Evolutionary conservation across 2,329 filamentous ascomycete species (phyloP).

Genomic region (Thielaviopsis ethacetica): DNA sequence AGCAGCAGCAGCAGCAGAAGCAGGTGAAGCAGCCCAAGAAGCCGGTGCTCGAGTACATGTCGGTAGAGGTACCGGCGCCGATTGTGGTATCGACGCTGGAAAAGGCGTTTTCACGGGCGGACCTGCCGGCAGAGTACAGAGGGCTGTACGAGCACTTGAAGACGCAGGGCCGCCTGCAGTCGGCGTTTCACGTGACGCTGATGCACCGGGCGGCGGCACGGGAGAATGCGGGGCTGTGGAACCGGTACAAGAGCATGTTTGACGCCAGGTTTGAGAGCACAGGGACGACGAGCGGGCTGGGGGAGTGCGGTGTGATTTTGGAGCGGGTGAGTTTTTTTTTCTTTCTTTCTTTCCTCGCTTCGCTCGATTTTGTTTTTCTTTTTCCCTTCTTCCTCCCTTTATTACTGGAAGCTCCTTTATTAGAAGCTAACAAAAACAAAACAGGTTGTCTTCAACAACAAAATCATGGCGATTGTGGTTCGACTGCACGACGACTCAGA

Average conservation of each 20-base stretch:
- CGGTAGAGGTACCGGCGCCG: slow-evolving; percentile 28
- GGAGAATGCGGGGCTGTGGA: slow-evolving; percentile 56
- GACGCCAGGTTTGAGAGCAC: slow-evolving; percentile 22
- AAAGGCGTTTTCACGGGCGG: slow-evolving; percentile 44
- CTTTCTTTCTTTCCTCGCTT: background rate
- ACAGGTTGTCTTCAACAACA: slow-evolving; percentile 62
- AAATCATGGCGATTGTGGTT: slow-evolving; percentile 84
- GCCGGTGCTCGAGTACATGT: slow-evolving; percentile 40
- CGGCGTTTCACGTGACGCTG: slow-evolving; percentile 84
- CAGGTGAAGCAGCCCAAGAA: slow-evolving; percentile 23
- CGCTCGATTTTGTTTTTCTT: background rate
- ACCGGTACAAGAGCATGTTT: slow-evolving; percentile 49
- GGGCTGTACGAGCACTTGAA: slow-evolving; percentile 60
- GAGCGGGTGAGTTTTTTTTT: slow-evolving; percentile 32
- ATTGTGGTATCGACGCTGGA: slow-evolving; percentile 42
- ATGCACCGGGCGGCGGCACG: slow-evolving; percentile 58
- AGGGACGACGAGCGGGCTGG: slow-evolving; percentile 30
- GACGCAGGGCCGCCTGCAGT: slow-evolving; percentile 57
- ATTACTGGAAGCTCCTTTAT: no score
- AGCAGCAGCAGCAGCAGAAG: slow-evolving; percentile 18
- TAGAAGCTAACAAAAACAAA: slow-evolving; percentile 6
- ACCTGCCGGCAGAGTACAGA: slow-evolving; percentile 23
- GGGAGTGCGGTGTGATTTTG: slow-evolving; percentile 45
- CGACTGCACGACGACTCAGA: slow-evolving; percentile 43
- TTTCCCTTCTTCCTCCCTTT: slow-evolving; percentile 29